phyloP scores from a whole-genome alignment of 306 rosid species.

The Macrotyloma uniflorum region DNA sequence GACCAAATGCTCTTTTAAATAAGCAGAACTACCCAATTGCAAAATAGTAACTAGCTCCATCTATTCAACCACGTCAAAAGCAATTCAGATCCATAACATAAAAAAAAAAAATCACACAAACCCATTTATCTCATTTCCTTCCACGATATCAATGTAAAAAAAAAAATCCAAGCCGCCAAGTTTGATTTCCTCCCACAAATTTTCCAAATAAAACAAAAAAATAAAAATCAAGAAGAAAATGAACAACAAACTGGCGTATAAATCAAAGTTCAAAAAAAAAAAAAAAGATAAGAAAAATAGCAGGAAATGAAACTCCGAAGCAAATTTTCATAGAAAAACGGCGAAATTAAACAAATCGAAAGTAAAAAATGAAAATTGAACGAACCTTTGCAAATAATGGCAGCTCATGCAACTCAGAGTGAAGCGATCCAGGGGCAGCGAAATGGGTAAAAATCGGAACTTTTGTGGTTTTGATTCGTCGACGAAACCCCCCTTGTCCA shows the following conservation, averaged over 20 bases:
- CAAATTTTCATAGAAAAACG: conserved; percentile 33
- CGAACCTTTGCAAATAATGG: conserved; percentile 44
- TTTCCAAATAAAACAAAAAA: conserved; percentile 13
- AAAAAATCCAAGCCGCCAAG: conserved; percentile 1
- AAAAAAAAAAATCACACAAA: neutral
- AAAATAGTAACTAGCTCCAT: neutral
- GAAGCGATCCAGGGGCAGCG: conserved; percentile 34
- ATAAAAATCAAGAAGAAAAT: conserved; percentile 29
- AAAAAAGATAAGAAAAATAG: neutral
- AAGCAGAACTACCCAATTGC: conserved; percentile 29
- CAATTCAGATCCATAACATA: conserved; percentile 60
- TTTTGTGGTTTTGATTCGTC: conserved; percentile 54
- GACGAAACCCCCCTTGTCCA: conserved; percentile 41
- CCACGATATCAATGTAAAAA: neutral
- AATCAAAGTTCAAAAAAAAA: neutral
- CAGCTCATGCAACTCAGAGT: conserved; percentile 52
- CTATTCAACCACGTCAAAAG: conserved; percentile 36
- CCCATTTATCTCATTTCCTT: neutral
- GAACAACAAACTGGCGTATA: conserved; percentile 7
- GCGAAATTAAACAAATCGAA: conserved; percentile 14
- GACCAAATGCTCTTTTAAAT: neutral
- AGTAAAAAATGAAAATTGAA: conserved; percentile 2
- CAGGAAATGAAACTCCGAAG: neutral
- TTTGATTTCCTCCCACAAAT: neutral
- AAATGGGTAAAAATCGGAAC: conserved; percentile 44